phyloP scores from a whole-genome alignment of 129 eudicot species.

The Centella asiatica region DNA sequence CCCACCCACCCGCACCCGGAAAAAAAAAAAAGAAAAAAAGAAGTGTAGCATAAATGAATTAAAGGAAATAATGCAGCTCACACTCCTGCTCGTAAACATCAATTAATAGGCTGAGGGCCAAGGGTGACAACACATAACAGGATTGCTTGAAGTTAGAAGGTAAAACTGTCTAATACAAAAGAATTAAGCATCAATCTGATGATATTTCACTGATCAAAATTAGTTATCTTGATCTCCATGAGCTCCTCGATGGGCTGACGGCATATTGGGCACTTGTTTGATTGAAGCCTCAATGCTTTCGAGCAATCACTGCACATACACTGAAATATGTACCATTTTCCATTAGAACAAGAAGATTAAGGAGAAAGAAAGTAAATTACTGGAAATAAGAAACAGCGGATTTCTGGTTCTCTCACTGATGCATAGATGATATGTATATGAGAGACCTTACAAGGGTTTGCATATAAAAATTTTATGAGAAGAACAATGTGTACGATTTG shows the following conservation, averaged over 20 bases:
- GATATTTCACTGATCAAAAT: conserved; percentile 32
- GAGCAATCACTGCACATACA: conserved; percentile 98
- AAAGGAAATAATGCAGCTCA: too few relatives aligned
- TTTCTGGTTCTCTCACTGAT: neutral
- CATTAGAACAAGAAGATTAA: neutral
- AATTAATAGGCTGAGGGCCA: too few relatives aligned
- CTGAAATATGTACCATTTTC: conserved; percentile 27
- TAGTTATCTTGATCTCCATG: conserved; percentile 67
- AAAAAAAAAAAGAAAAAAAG: too few relatives aligned
- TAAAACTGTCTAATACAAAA: conserved; percentile 18
- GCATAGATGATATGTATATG: neutral
- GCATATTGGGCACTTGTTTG: conserved; percentile 92
- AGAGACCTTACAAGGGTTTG: neutral
- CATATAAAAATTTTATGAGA: neutral
- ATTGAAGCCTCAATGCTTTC: conserved; percentile 68
- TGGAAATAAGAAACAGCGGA: neutral
- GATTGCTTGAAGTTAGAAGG: conserved; percentile 18
- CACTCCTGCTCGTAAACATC: too few relatives aligned
- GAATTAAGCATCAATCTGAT: conserved; percentile 27
- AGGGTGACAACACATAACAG: conserved; percentile 12
- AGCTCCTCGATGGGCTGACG: conserved; percentile 80
- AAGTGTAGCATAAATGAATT: too few relatives aligned
- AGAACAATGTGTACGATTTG: neutral
- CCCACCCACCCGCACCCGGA: too few relatives aligned
- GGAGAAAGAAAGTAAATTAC: neutral